Evolutionary conservation across 2,329 filamentous ascomycete species (phyloP), one percentile per base, ranked within the genome.

Genomic region (Epichloe typhina): DNA sequence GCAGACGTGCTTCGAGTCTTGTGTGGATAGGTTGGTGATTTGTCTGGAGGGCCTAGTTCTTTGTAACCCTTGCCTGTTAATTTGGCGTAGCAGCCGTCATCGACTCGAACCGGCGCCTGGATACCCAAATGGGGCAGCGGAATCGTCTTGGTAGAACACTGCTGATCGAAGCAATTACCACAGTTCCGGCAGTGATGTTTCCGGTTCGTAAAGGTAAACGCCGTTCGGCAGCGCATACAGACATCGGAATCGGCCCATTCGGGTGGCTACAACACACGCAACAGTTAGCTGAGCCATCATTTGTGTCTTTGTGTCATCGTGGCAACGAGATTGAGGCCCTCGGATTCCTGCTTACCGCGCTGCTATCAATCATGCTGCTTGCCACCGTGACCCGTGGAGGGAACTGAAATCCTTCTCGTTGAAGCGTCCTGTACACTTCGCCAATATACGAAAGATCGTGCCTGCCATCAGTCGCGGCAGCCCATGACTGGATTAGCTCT

Each of bases 121-220:
- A 98, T 97, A 54, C 93, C 93, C 13, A 98, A 77, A 64, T 97
- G 93, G 13, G 93, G 91, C 15, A 98, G 73, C 5, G 93, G 84
- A 40, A 95, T 77, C 21, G 78, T 82, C 71, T 97, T 97, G 72
- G 81, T 84, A 13, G 91, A 97, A 64, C 93, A 98, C 60, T 93
- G 84, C 56, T 91, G 88, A 64, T 95, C 94, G 65, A 98, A 98
- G 61, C 95, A 93, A 67, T 93, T 95, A 48, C 93, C 93, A 62
- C 93, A 98, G 66, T 98, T 98, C 57, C 93, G 83, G 63, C 93
- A 98, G 66, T 98, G 93, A 64, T 98, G 93, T 65, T 97, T 98
- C 62, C 93, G 84, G 66, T 98, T 98, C 51, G 91, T 98, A 63
- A 98, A 96, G 46, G 88, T 96, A 61, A 98, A 98, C 17, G 88